phyloP scores from a whole-genome alignment of 441 rosid species.

The Gossypium aridum region DNA sequence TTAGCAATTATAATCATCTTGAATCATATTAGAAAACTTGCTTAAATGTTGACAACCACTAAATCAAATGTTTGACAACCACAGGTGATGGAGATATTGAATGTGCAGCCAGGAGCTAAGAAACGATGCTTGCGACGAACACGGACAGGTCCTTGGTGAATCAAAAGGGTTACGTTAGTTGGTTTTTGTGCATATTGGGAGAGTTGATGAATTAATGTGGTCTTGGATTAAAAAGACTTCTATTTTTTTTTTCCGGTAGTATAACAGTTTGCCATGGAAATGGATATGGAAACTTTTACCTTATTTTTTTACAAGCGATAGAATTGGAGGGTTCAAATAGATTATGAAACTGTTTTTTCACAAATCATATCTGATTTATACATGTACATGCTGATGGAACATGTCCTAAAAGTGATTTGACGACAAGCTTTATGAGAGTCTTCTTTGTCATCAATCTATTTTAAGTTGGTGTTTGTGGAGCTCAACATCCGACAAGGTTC shows the following conservation, averaged over 20 bases:
- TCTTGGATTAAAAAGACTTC: neutral
- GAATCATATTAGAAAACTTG: neutral
- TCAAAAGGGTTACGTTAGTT: neutral
- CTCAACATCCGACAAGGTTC: conserved; percentile 19
- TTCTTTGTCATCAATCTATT: neutral
- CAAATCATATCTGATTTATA: neutral
- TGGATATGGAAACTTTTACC: conserved; percentile 5
- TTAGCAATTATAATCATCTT: neutral
- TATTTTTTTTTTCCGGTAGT: neutral
- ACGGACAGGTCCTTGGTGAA: conserved; percentile 92
- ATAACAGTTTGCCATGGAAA: conserved; percentile 14
- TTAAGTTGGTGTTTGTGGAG: conserved; percentile 1
- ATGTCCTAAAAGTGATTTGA: neutral
- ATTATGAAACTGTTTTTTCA: neutral
- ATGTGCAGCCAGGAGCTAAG: conserved; percentile 45
- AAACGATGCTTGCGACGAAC: conserved; percentile 72
- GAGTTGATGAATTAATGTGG: neutral
- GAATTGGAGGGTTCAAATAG: neutral
- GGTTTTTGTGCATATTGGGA: conserved; percentile 25
- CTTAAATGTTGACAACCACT: neutral
- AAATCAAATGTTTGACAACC: neutral
- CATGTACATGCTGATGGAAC: neutral
- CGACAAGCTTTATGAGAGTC: neutral
- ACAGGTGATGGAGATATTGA: conserved; percentile 56
- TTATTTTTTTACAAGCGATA: neutral